Percentiles rank a stretch among this genome's conserved stretches.
Conservation (phyloP, 2,329 filamentous ascomycete species). For the Remersonia thermophila region DNA sequence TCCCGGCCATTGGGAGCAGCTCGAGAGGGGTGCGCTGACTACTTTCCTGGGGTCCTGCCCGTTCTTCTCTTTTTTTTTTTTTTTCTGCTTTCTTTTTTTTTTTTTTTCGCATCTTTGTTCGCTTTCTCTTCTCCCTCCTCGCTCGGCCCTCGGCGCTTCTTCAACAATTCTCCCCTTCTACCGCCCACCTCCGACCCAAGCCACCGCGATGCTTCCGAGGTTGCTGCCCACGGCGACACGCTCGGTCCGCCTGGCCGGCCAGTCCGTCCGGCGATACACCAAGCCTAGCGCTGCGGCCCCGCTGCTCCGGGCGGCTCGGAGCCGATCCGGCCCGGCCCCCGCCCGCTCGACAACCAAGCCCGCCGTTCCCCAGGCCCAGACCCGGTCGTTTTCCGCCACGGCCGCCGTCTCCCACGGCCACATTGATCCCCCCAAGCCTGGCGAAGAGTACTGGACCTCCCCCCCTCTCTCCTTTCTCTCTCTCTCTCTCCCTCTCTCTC, state of each 20-base stretch:
- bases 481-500: background rate
- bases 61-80: constrained; percentile 4
- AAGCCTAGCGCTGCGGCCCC: constrained; percentile 10
- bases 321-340: constrained; percentile 2
- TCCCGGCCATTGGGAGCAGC: no score
- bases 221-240: constrained; percentile 8
- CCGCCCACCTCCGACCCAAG: constrained; percentile 1
- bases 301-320: constrained; percentile 2
- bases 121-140: background rate
- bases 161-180: background rate
- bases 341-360: constrained; percentile 1
- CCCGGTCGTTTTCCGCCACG: constrained; percentile 50
- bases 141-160: background rate
- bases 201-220: constrained; percentile 6
- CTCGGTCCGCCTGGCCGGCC: constrained; percentile 8
- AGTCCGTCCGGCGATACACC: constrained; percentile 15
- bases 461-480: background rate
- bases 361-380: constrained; percentile 1
- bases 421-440: constrained; percentile 69
- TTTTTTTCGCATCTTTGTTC: background rate
- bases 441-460: constrained; percentile 85
- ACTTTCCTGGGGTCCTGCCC: background rate
- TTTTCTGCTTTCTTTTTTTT: background rate
- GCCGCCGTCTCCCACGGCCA: constrained; percentile 58
- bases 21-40: no score